Evolutionary conservation across 225 moss, liverwort and hornwort species (phyloP).

Genomic region (Antitrichia curtipendula): DNA sequence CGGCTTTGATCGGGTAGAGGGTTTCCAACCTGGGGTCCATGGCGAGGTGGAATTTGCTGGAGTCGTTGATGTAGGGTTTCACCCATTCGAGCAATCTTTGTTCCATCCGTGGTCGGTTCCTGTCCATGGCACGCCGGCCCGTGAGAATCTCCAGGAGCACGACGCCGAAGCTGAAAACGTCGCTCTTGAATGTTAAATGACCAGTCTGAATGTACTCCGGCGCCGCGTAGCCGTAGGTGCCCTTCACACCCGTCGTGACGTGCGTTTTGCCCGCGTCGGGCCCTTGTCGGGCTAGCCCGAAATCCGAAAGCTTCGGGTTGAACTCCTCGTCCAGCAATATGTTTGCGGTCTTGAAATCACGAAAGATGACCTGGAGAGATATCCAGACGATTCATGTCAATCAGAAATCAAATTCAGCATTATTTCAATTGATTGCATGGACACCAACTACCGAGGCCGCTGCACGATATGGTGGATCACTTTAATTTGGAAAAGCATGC

Average conservation of each 20-base stretch:
- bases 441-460: not conserved
- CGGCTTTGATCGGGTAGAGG: constrained; percentile 19
- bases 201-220: constrained; percentile 61
- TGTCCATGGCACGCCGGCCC: constrained; percentile 43
- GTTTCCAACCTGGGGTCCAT: constrained; percentile 14
- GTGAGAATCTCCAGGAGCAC: constrained; percentile 62
- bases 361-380: constrained; percentile 26
- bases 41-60: constrained; percentile 15
- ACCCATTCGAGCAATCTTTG: constrained; percentile 54
- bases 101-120: constrained; percentile 12
- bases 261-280: constrained; percentile 26
- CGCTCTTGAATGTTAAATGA: constrained; percentile 44
- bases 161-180: constrained; percentile 69
- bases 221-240: constrained; percentile 46
- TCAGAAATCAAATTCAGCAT: not conserved
- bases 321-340: constrained; percentile 54
- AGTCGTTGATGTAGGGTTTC: constrained; percentile 31
- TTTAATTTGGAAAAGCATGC: not conserved
- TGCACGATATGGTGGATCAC: not conserved
- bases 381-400: not conserved
- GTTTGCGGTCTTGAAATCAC: constrained; percentile 53
- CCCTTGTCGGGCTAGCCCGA: constrained; percentile 52
- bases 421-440: no score
- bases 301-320: constrained; percentile 61
- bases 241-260: constrained; percentile 36